Percentiles rank a stretch among this genome's conserved stretches.
These are phyloP conservation scores for Saccharomyces hybrid DNA, from an alignment of 1,139 yeast species.

Conservation along the genomic window DNA sequence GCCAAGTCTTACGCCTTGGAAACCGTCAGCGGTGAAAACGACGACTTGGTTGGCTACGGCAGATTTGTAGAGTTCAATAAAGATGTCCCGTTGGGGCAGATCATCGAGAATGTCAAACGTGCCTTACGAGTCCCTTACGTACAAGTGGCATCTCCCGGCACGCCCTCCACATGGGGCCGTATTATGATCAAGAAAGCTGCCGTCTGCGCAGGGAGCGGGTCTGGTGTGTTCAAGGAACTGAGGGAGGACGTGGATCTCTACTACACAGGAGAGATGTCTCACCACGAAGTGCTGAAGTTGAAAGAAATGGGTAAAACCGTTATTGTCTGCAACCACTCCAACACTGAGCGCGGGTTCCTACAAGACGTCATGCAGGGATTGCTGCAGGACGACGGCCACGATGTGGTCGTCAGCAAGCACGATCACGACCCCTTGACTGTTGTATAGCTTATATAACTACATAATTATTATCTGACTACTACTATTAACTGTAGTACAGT, in stretches of 20 bases:
- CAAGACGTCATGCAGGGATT: constrained; percentile 40
- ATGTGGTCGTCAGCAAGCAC: constrained; percentile 40
- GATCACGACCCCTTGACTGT: constrained; percentile 50
- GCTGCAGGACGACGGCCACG: constrained; percentile 38
- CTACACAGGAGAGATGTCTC: constrained; percentile 89
- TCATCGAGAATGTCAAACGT: constrained; percentile 50
- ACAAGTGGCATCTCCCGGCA: constrained; percentile 53
- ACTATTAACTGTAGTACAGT: background rate
- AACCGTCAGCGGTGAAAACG: constrained; percentile 25
- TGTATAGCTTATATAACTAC: constrained; percentile 7
- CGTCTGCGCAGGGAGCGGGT: constrained; percentile 94
- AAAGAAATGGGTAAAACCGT: constrained; percentile 70
- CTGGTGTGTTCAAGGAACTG: constrained; percentile 41
- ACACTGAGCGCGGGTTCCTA: constrained; percentile 85
- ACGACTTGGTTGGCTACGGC: constrained; percentile 68
- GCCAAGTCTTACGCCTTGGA: constrained; percentile 27
- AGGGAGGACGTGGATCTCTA: constrained; percentile 58
- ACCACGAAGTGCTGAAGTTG: constrained; percentile 74
- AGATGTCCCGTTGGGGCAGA: constrained; percentile 38
- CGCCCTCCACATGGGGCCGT: constrained; percentile 20
- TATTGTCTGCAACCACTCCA: constrained; percentile 77
- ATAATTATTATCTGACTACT: background rate
- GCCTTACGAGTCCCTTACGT: constrained; percentile 47
- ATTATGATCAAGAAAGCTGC: constrained; percentile 53
- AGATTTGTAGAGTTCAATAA: constrained; percentile 48